Conservation (phyloP, 1,284 basidiomycete species). For the Ustilago tritici region DNA sequence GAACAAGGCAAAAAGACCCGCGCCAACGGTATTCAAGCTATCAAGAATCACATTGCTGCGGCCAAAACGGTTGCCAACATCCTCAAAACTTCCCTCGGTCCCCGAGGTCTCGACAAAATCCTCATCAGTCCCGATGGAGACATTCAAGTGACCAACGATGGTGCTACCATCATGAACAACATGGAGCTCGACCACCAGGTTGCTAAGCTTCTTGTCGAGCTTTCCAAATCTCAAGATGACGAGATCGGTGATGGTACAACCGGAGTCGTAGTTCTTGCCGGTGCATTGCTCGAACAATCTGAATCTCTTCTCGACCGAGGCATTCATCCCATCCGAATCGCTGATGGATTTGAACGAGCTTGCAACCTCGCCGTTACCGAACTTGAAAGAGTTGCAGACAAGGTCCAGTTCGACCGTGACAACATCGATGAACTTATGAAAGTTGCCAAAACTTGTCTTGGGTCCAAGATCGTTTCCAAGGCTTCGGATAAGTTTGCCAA, state of each 20-base stretch:
- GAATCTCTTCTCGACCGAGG: constrained; percentile 90
- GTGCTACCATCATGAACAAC: constrained; percentile 74
- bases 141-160: constrained; percentile 98
- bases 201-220: constrained; percentile 94
- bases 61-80: constrained; percentile 95
- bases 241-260: constrained; percentile 99
- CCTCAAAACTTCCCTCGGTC: constrained; percentile 92
- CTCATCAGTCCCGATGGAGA: constrained; percentile 98
- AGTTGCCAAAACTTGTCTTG: constrained; percentile 94
- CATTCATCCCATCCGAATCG: constrained; percentile 97
- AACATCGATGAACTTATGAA: constrained; percentile 81
- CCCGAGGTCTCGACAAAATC: constrained; percentile 98
- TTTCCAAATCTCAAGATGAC: constrained; percentile 97
- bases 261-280: constrained; percentile 97
- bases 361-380: constrained; percentile 89
- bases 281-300: constrained; percentile 89
- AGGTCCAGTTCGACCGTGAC: constrained; percentile 83
- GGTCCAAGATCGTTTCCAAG: constrained; percentile 98
- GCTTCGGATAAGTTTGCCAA: constrained; percentile 94
- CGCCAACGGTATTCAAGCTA: constrained; percentile 92
- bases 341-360: constrained; percentile 96
- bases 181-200: constrained; percentile 94
- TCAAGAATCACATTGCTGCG: constrained; percentile 79
- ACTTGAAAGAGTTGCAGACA: constrained; percentile 92
- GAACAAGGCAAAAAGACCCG: constrained; percentile 96